phyloP scores from a whole-genome alignment of 352 stramenopile species.

The Pythium phragmitis region DNA sequence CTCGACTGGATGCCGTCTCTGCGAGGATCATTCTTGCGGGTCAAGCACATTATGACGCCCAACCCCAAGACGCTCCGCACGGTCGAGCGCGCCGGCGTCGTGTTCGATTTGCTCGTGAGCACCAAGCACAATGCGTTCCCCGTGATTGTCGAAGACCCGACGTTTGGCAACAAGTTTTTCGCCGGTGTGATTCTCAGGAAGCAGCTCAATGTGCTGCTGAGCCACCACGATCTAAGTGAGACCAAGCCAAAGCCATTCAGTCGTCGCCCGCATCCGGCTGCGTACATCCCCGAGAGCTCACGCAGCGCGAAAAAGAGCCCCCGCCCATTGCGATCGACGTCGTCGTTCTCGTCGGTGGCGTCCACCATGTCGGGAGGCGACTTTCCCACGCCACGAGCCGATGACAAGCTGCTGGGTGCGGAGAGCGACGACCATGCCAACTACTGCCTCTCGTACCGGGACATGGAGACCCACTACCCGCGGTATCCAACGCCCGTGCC shows the following conservation, averaged over 20 bases:
- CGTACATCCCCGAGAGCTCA: constrained; percentile 37
- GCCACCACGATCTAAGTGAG: constrained; percentile 56
- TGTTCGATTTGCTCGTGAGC: constrained; percentile 91
- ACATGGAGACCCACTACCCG: constrained; percentile 85
- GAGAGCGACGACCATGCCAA: constrained; percentile 9
- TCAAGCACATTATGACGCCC: constrained; percentile 85
- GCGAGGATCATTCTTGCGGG: constrained; percentile 68
- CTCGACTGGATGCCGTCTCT: constrained; percentile 94
- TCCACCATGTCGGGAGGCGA: neutral
- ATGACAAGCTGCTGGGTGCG: constrained; percentile 44
- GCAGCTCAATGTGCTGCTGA: constrained; percentile 77
- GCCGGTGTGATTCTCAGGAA: constrained; percentile 80
- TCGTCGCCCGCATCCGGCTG: constrained; percentile 55
- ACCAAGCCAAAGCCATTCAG: constrained; percentile 78
- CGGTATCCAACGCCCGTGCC: constrained; percentile 69
- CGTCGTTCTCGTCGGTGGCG: neutral
- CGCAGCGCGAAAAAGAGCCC: constrained; percentile 26
- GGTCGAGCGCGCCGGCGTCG: constrained; percentile 89
- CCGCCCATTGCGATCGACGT: constrained; percentile 1
- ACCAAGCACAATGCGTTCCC: constrained; percentile 88
- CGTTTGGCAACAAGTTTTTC: constrained; percentile 81
- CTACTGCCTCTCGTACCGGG: constrained; percentile 73
- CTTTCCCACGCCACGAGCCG: constrained; percentile 30
- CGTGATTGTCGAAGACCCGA: constrained; percentile 84
- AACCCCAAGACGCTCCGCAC: constrained; percentile 93